Base-by-base conservation (phyloP, 2,329 filamentous ascomycete species). In the Proliferodiscus dingleyae region DNA sequence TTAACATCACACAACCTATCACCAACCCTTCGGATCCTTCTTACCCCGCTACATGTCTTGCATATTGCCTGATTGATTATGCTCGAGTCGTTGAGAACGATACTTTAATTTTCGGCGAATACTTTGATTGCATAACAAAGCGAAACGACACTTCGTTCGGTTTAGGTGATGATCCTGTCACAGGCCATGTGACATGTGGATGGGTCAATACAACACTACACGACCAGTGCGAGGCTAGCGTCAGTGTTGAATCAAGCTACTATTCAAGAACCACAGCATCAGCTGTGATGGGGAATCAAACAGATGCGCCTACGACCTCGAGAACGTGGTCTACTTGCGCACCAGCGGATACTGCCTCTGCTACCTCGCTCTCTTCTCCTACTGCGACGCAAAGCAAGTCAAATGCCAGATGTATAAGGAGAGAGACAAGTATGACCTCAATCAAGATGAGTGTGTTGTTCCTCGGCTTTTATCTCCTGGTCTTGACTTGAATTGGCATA, bases 21-120 rank as follows among this genome's bases (percentile, higher is more conserved):
- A 45, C 43, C 24, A 23, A 39, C 43, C 24, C 36, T 2, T 29
- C n/a, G 11, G 36, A 45, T 33, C 43, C 43, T n/a, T 45, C 43
- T 8, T 32, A 39, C 21, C 36, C 36, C 16, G 28, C 37, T 3
- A n/a, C 18, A 2, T 45, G 43, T 21, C 36, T 45, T 10, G 36
- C 43, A 24, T 45, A 45, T 28, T 45, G 43, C 26, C 11, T 24
- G 5, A 33, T 45, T 11, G 43, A 45, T 18, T 40, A 21, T n/a
- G 26, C 36, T 8, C 43, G 43, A 15, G 33, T 18, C n/a, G 8
- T 44, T 9, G 24, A 23, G 3, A 11, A 34, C 8, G 19, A 21
- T 2, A 13, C 18, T 9, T 9, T 16, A 21, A 7, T 15, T 18
- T 45, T 45, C 15, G 28, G 43, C 13, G 43, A 45, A 9, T 45